These are phyloP conservation scores for Cercis canadensis DNA, from an alignment of 306 rosid genomes.

Conservation along the genomic window DNA sequence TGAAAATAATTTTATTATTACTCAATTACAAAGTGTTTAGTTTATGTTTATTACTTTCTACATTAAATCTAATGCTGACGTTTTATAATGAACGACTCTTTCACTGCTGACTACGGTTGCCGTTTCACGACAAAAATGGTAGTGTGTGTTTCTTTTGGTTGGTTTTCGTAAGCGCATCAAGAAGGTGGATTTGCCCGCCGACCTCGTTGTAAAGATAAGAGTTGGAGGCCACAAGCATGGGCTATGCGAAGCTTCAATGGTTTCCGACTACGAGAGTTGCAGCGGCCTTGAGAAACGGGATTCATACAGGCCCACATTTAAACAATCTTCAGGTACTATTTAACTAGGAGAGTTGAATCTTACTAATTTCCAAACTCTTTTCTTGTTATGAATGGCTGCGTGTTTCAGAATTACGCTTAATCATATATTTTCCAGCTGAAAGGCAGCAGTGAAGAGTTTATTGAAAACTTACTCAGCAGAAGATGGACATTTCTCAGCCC, in stretches of 20 bases:
- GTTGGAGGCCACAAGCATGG: neutral
- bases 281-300: constrained; percentile 39
- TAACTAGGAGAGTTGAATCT: no score
- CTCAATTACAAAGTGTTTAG: no score
- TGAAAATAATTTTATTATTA: no score
- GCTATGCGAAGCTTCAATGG: constrained; percentile 42
- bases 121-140: no score
- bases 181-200: no score
- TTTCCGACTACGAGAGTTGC: constrained; percentile 35
- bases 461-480: constrained; percentile 62
- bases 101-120: no score
- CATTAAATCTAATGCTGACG: no score
- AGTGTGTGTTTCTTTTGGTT: no score
- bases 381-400: neutral
- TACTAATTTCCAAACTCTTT: neutral
- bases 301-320: constrained; percentile 37
- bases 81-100: no score
- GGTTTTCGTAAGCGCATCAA: no score
- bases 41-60: no score
- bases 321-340: constrained; percentile 44
- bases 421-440: constrained; percentile 8
- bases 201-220: no score
- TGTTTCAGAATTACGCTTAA: neutral
- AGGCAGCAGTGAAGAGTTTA: constrained; percentile 62
- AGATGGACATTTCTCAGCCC: constrained; percentile 76